phyloP scores from a whole-genome alignment of 257 asterid genomes.

The Craterostigma plantagineum region DNA sequence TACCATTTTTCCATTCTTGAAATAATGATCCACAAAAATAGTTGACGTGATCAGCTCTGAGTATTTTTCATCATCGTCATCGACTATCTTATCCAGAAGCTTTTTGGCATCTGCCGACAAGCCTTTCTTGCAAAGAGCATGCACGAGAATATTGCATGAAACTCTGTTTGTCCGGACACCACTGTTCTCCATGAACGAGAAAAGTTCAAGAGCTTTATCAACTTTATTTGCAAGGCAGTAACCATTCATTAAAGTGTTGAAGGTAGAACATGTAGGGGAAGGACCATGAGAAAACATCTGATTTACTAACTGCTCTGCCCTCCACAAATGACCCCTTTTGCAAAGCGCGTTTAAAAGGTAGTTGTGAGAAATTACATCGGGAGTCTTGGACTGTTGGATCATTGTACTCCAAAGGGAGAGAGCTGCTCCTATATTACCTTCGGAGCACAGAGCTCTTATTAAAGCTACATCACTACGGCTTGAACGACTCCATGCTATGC shows the following conservation, averaged over 20 bases:
- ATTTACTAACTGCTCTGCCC: slow-evolving; percentile 45
- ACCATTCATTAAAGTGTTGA: slow-evolving; percentile 64
- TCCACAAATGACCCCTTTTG: slow-evolving; percentile 43
- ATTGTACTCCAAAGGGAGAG: slow-evolving; percentile 33
- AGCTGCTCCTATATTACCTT: slow-evolving; percentile 52
- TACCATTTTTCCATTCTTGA: slow-evolving; percentile 41
- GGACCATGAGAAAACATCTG: slow-evolving; percentile 61
- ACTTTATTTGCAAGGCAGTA: slow-evolving; percentile 37
- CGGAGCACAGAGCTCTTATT: slow-evolving; percentile 46
- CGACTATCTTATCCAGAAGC: slow-evolving; percentile 41
- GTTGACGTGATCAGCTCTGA: slow-evolving; percentile 47
- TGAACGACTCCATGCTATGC: slow-evolving; percentile 21
- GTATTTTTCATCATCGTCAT: slow-evolving; percentile 18
- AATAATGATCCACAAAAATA: slow-evolving; percentile 54
- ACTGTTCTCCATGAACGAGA: slow-evolving; percentile 34
- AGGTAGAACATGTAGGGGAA: slow-evolving; percentile 59
- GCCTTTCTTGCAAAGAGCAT: slow-evolving; percentile 64
- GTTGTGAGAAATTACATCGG: slow-evolving; percentile 54
- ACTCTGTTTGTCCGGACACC: slow-evolving; percentile 50
- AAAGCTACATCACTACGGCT: slow-evolving; percentile 11
- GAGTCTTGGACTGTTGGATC: slow-evolving; percentile 30
- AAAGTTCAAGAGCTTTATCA: slow-evolving; percentile 47
- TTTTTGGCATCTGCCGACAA: slow-evolving; percentile 28
- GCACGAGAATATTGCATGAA: slow-evolving; percentile 68
- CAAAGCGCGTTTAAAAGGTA: slow-evolving; percentile 60